Base-by-base conservation (phyloP, 345 rosid genomes). In the Hypericum androsaemum region DNA sequence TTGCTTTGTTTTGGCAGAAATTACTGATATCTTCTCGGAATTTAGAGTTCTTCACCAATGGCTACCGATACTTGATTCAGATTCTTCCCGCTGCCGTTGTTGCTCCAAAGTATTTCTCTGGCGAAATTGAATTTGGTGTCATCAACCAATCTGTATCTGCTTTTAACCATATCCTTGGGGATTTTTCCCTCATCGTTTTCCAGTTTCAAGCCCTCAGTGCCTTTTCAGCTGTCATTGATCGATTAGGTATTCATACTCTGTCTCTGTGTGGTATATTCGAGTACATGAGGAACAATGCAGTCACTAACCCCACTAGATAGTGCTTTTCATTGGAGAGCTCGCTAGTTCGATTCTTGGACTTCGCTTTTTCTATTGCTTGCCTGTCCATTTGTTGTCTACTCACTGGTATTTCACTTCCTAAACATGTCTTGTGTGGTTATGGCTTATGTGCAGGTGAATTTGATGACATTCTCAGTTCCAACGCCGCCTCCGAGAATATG, bases 51-150 rank as follows among this genome's bases (percentile, higher is more conserved):
- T 90, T 86, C 80, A 90, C 98, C 54, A 86, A 15, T 67, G 98
- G 98, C 60, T 90, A 90, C 62, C 80, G 98, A 40, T 89, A 86
- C 65, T 81, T 89, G 63, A 89, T 89, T 72, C 97, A 89, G 81
- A 80, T 89, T 71, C 94, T 89, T 64, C 97, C 97, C 43, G 97
- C 83, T 64, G 97, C 97, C 62, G 82, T 89, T 57, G 90, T 89
- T 47, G 97, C 97, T 68, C 97, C 97, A 4, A 89, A 86, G 97
- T 89, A 78, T 66, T 89, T 89, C 75, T 86, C 97, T 1, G 96
- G 94, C 37, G 84, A 86, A 74, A 90, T 90, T 62, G 98, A 90
- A 83, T 90, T 90, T 75, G 98, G 98, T 67, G 96, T 90, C 64
- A 86, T 90, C 59, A 90, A 82, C 72, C 98, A 90, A 66, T 86